Conservation (phyloP, 1,284 basidiomycete genomes). For the Boletus semigastroideus region DNA sequence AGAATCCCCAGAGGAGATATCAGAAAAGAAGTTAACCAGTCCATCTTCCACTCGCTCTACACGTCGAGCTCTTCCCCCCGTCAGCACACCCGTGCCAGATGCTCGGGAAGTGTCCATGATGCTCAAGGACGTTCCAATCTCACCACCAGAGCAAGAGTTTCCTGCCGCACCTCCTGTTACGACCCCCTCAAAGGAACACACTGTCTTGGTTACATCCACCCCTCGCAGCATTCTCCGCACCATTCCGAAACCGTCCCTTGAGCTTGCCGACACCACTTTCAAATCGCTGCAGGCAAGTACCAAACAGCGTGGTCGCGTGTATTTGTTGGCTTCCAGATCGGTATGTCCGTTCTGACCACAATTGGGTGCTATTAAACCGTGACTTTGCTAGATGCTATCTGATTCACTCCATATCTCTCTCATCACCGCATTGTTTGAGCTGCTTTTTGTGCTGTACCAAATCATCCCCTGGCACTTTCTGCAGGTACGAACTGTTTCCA, state of each 20-base stretch:
- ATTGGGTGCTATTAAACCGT: slow-evolving; percentile 5
- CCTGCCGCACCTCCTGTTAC: slow-evolving; percentile 29
- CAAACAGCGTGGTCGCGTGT: slow-evolving; percentile 18
- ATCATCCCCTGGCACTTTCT: slow-evolving; percentile 48
- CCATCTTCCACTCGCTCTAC: slow-evolving; percentile 25
- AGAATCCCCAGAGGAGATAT: slow-evolving; percentile 14
- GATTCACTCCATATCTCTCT: slow-evolving; percentile 54
- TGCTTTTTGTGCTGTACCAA: slow-evolving; percentile 44
- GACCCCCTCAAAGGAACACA: slow-evolving; percentile 23
- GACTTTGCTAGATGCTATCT: slow-evolving; percentile 47
- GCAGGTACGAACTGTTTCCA: slow-evolving; percentile 33
- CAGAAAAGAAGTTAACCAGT: slow-evolving; percentile 20
- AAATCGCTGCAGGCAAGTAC: slow-evolving; percentile 30
- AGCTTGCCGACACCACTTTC: slow-evolving; percentile 35
- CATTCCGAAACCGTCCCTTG: slow-evolving; percentile 22
- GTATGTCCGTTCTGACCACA: slow-evolving; percentile 32
- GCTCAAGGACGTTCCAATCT: slow-evolving; percentile 43
- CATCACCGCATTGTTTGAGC: slow-evolving; percentile 45
- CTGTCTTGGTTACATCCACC: slow-evolving; percentile 24
- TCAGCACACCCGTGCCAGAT: slow-evolving; percentile 47
- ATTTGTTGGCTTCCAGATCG: slow-evolving; percentile 40
- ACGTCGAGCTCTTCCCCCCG: slow-evolving; percentile 38
- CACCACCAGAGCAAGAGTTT: slow-evolving; percentile 34
- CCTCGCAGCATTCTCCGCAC: slow-evolving; percentile 29
- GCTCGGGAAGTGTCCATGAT: slow-evolving; percentile 49